These are phyloP conservation scores for Tulasnella sp. DNA, from an alignment of 768 basidiomycete genomes.

Conservation along the genomic window DNA sequence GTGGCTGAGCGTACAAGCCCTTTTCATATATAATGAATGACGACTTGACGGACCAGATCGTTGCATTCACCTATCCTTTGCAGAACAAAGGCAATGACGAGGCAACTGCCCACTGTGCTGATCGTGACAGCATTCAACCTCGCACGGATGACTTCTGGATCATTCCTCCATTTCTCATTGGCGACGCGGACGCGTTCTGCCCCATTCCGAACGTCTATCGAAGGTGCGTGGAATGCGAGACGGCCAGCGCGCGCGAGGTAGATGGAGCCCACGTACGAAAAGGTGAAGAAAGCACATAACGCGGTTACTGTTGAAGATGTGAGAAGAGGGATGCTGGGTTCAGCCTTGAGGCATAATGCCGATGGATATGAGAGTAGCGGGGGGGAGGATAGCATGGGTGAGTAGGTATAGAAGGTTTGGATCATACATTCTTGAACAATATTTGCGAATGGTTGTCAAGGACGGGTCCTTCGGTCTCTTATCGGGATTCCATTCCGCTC, in stretches of 20 bases:
- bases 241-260: slow-evolving; percentile 62
- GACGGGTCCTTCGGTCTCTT: too few relatives aligned
- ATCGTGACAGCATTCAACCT: slow-evolving; percentile 55
- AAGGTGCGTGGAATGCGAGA: slow-evolving; percentile 35
- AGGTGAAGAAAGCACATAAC: slow-evolving; percentile 46
- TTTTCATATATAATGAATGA: too few relatives aligned
- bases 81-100: slow-evolving; percentile 33
- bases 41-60: neutral
- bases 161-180: slow-evolving; percentile 59
- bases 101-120: slow-evolving; percentile 50
- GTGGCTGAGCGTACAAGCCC: neutral
- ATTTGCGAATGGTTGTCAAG: too few relatives aligned
- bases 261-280: slow-evolving; percentile 70
- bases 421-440: too few relatives aligned
- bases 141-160: slow-evolving; percentile 74
- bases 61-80: neutral
- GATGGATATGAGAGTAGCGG: too few relatives aligned
- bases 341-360: too few relatives aligned
- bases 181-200: slow-evolving; percentile 25
- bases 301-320: too few relatives aligned
- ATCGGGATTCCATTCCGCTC: too few relatives aligned
- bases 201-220: slow-evolving; percentile 23
- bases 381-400: too few relatives aligned
- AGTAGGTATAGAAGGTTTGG: too few relatives aligned
- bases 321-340: too few relatives aligned